Evolutionary conservation across 805 yeast species (phyloP).

Genomic region (Cyberlindnera euphorbiiphila): DNA sequence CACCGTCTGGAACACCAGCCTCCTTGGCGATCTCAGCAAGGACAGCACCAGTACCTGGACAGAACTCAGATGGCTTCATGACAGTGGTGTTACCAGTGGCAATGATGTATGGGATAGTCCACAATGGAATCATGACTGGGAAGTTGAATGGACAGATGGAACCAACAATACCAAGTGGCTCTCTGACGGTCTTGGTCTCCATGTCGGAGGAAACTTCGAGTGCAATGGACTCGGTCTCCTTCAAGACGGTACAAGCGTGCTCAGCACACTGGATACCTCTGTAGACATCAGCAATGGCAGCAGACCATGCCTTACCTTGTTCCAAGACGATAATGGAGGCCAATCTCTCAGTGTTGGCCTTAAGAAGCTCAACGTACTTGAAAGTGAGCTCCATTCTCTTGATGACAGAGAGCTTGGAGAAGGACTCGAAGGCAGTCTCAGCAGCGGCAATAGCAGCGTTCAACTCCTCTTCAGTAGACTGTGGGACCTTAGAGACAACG

Average conservation of each 20-base stretch:
- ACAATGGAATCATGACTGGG: conserved; percentile 75
- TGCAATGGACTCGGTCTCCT: conserved; percentile 58
- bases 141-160: conserved; percentile 79
- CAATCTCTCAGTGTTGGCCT: conserved; percentile 61
- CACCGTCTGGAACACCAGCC: conserved; percentile 77
- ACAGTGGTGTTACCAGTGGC: conserved; percentile 76
- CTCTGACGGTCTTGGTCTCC: conserved; percentile 71
- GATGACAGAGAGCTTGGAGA: conserved; percentile 46
- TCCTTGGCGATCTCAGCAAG: conserved; percentile 66
- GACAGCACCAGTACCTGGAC: conserved; percentile 77
- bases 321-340: conserved; percentile 63
- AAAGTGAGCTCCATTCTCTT: conserved; percentile 63
- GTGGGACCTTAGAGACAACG: conserved; percentile 67
- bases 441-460: conserved; percentile 64
- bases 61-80: conserved; percentile 68
- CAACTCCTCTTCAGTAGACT: conserved; percentile 62
- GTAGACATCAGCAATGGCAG: conserved; percentile 71
- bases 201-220: conserved; percentile 67
- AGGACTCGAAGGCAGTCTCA: conserved; percentile 52
- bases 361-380: conserved; percentile 60
- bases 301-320: conserved; percentile 75
- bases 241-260: conserved; percentile 63
- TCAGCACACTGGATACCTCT: conserved; percentile 81
- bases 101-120: conserved; percentile 52
- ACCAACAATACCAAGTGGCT: conserved; percentile 72